Evolutionary conservation across 441 rosid genomes (phyloP), one percentile per base, ranked within the genome.

Genomic region (Brassica balearica): DNA sequence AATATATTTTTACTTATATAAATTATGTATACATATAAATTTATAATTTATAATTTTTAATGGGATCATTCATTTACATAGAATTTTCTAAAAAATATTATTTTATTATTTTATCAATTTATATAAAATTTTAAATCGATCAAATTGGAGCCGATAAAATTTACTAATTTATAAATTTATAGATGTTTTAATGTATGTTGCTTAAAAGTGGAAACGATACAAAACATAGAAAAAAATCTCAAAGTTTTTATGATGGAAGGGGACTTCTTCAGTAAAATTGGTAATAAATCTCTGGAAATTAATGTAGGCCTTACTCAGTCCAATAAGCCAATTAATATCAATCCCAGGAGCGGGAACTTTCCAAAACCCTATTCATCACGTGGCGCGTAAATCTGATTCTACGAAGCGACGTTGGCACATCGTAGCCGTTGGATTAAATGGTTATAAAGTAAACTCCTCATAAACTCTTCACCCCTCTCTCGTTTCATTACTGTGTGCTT

Each of bases 401-500:
- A 29, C 1, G 23, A 64, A 14, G 23, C 68, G 12, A 3, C n/a
- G 34, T 19, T 25, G 9, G 14, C 3, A 15, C 68, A 65, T 64
- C 46, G 68, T 14, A 65, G 60, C 82, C 79, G 29, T 80, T 5
- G 59, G 62, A 65, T 63, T 14, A 9, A 8, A 8, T 14, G 75
- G 75, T 69, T 32, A 22, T 51, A 64, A 64, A 69, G 36, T 64
- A 65, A 55, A 64, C 22, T 53, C 60, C 60, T 55, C 10, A 55
- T 15, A n/a, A 48, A 12, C 1, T 4, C 5, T 43, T 32, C 29
- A 67, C 67, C 62, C 43, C 17, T 9, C 9, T 20, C 6, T 0
- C 51, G 1, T 10, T 10, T 43, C 51, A 10, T 43, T 1, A 6
- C 6, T 5, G 2, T 46, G 55, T 46, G 20, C 56, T 51, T 23